Evolutionary conservation across 2,329 filamentous ascomycete species (phyloP).

Genomic region (Pleomassaria siparia): DNA sequence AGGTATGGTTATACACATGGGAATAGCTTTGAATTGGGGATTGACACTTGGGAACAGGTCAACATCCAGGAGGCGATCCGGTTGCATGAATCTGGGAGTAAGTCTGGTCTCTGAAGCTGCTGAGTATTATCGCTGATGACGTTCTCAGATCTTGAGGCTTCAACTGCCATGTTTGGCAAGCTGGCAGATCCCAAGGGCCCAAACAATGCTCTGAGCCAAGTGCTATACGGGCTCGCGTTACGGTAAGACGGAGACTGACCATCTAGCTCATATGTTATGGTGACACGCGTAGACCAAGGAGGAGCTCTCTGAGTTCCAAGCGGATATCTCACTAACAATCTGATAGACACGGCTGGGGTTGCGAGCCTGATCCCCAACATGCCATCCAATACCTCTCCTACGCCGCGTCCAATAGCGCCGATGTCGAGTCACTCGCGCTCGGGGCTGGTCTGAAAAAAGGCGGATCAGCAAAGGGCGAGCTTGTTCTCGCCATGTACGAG

Average conservation of each 20-base stretch:
- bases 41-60: slow-evolving; percentile 32
- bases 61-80: slow-evolving; percentile 95
- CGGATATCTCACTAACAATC: slow-evolving; percentile 20
- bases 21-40: slow-evolving; percentile 12
- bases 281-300: slow-evolving; percentile 9
- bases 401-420: slow-evolving; percentile 86
- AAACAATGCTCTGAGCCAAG: slow-evolving; percentile 93
- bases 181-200: slow-evolving; percentile 81
- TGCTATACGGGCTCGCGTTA: slow-evolving; percentile 89
- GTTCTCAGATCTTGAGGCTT: slow-evolving; percentile 64
- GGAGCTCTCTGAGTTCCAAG: slow-evolving; percentile 26
- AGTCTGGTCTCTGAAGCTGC: slow-evolving; percentile 13
- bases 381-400: slow-evolving; percentile 84
- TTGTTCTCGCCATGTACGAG: slow-evolving; percentile 95
- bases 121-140: slow-evolving; percentile 13
- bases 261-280: slow-evolving; percentile 4
- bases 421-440: slow-evolving; percentile 82
- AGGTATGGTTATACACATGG: slow-evolving; percentile 33
- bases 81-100: slow-evolving; percentile 78
- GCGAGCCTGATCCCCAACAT: slow-evolving; percentile 66
- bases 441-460: slow-evolving; percentile 88
- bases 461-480: slow-evolving; percentile 90
- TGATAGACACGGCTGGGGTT: slow-evolving; percentile 88
- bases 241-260: slow-evolving; percentile 59
- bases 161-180: slow-evolving; percentile 81